A percentile compares a stretch with the other conserved stretches of the same genome.
Evolutionary conservation across 306 rosid genomes (phyloP).

Genomic region (Trichosanthes cucumerina): DNA sequence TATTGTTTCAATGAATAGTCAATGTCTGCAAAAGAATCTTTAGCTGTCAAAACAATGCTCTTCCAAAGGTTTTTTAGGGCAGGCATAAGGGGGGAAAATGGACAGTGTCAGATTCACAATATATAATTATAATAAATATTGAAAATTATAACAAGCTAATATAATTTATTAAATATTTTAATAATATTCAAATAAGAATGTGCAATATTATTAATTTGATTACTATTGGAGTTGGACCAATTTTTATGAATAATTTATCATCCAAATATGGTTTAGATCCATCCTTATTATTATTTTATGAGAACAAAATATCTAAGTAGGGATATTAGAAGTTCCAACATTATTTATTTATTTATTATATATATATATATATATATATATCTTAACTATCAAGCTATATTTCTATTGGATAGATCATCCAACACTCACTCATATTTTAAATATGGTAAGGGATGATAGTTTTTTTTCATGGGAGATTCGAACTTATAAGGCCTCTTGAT

Average conservation of each 20-base stretch:
- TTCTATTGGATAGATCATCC: too few relatives aligned
- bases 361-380: too few relatives aligned
- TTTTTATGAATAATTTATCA: not conserved
- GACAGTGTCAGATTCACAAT: conserved; percentile 9
- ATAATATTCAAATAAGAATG: not conserved
- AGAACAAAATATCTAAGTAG: too few relatives aligned
- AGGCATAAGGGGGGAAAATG: not conserved
- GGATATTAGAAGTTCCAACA: too few relatives aligned
- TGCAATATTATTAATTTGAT: not conserved
- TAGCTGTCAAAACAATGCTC: conserved; percentile 10
- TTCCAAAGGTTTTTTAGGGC: conserved; percentile 9
- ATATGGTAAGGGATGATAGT: too few relatives aligned
- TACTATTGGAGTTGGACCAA: not conserved
- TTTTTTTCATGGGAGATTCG: too few relatives aligned
- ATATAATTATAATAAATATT: not conserved
- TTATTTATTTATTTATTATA: too few relatives aligned
- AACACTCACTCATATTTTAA: too few relatives aligned
- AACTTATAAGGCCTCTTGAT: too few relatives aligned
- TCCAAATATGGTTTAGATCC: too few relatives aligned
- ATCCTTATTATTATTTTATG: too few relatives aligned
- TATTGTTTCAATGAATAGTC: conserved; percentile 8
- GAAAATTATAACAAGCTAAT: not conserved
- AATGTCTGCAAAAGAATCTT: conserved; percentile 11
- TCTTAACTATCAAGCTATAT: too few relatives aligned
- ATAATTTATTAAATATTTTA: not conserved